These are phyloP conservation scores for Bipolaris sorokiniana DNA, from an alignment of 2,329 filamentous ascomycete genomes.

Conservation along the genomic window DNA sequence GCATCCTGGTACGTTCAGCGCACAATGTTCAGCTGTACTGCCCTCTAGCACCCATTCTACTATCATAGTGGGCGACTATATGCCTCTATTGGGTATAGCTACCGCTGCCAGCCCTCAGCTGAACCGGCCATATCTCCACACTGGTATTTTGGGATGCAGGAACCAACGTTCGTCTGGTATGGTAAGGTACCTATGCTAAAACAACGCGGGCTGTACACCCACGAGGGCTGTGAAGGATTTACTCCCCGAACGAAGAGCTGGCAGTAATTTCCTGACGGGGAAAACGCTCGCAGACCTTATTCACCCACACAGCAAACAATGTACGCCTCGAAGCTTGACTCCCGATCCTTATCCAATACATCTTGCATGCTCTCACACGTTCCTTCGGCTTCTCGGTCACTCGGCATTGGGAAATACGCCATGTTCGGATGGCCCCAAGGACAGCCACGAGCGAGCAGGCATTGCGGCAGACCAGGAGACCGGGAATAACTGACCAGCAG, in stretches of 20 bases:
- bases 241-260: neutral
- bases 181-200: slow-evolving; percentile 9
- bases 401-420: slow-evolving; percentile 33
- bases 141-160: slow-evolving; percentile 25
- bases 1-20: slow-evolving; percentile 18
- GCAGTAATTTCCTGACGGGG: neutral
- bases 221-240: neutral
- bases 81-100: slow-evolving; percentile 25
- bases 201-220: neutral
- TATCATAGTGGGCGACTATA: slow-evolving; percentile 29
- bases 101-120: slow-evolving; percentile 31
- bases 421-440: slow-evolving; percentile 27
- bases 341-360: slow-evolving; percentile 27
- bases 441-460: slow-evolving; percentile 26
- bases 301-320: slow-evolving; percentile 10
- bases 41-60: slow-evolving; percentile 4
- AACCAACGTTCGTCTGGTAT: slow-evolving; percentile 15
- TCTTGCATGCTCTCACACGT: slow-evolving; percentile 20
- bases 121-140: slow-evolving; percentile 18
- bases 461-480: slow-evolving; percentile 19
- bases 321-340: slow-evolving; percentile 10
- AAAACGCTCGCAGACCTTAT: slow-evolving; percentile 4
- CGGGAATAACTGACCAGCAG: slow-evolving; percentile 19
- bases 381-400: slow-evolving; percentile 11
- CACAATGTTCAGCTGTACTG: slow-evolving; percentile 24